phyloP scores from a whole-genome alignment of 2,329 filamentous ascomycete genomes.

The Aspergillus sp. region DNA sequence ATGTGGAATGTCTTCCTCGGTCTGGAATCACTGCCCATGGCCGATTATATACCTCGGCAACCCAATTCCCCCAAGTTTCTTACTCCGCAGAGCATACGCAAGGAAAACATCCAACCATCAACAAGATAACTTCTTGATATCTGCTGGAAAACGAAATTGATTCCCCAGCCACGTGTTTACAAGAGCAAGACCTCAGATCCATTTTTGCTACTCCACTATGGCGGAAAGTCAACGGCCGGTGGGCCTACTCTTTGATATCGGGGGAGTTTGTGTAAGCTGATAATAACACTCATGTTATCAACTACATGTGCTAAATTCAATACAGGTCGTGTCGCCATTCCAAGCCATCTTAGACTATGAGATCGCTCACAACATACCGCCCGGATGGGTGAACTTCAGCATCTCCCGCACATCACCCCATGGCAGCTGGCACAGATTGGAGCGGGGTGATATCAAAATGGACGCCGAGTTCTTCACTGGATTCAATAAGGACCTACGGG shows the following conservation, averaged over 20 bases:
- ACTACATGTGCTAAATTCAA: slow-evolving; percentile 10
- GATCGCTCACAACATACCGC: slow-evolving; percentile 69
- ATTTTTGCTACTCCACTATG: slow-evolving; percentile 29
- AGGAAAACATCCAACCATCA: background rate
- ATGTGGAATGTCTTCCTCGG: slow-evolving; percentile 7
- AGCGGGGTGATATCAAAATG: slow-evolving; percentile 77
- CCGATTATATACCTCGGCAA: slow-evolving; percentile 15
- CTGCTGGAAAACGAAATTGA: background rate
- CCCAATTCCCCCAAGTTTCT: background rate
- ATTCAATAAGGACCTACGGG: slow-evolving; percentile 73
- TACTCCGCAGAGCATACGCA: slow-evolving; percentile 8
- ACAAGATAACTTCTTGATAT: background rate
- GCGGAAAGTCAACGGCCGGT: slow-evolving; percentile 56
- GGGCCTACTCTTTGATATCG: slow-evolving; percentile 89
- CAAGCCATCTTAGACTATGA: slow-evolving; percentile 94
- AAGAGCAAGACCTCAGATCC: background rate
- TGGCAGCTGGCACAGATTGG: slow-evolving; percentile 85
- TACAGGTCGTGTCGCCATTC: slow-evolving; percentile 83
- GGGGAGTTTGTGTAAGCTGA: slow-evolving; percentile 83
- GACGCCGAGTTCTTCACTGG: slow-evolving; percentile 71
- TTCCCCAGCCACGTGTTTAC: background rate
- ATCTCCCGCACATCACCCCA: slow-evolving; percentile 75
- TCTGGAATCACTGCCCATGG: background rate
- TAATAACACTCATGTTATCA: background rate
- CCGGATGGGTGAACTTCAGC: slow-evolving; percentile 88